phyloP scores from a whole-genome alignment of 2,329 filamentous ascomycete genomes.

The Hypoxylon sp. region DNA sequence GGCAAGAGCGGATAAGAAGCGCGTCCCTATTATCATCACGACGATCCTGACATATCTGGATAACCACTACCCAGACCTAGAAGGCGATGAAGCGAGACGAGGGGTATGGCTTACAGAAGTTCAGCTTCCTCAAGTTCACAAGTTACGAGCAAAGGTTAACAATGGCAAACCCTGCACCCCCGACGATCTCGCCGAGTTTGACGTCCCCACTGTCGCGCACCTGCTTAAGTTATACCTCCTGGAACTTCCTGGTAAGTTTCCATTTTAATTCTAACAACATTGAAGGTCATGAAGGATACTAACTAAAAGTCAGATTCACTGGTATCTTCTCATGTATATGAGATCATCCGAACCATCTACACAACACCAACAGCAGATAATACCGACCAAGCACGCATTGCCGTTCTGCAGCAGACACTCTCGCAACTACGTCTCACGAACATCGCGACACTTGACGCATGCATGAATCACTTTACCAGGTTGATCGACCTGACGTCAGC shows the following conservation, averaged over 20 bases:
- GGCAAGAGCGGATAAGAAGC: constrained; percentile 93
- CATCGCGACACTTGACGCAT: constrained; percentile 97
- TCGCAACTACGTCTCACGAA: constrained; percentile 95
- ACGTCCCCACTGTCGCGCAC: constrained; percentile 93
- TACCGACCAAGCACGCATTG: constrained; percentile 83
- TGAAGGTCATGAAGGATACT: constrained; percentile 44
- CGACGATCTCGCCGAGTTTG: constrained; percentile 86
- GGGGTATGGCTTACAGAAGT: constrained; percentile 97
- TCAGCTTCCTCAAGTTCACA: constrained; percentile 85
- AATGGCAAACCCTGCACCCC: constrained; percentile 84
- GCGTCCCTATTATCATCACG: constrained; percentile 92
- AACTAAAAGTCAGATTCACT: constrained; percentile 80
- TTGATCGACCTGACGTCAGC: constrained; percentile 97
- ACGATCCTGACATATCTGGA: constrained; percentile 95
- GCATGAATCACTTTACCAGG: constrained; percentile 98
- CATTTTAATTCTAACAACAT: background rate
- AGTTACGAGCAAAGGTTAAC: constrained; percentile 86
- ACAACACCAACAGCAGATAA: constrained; percentile 82
- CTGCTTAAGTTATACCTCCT: constrained; percentile 94
- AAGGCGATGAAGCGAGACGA: constrained; percentile 93
- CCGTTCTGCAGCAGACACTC: constrained; percentile 94
- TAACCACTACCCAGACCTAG: constrained; percentile 96
- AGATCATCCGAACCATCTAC: constrained; percentile 98
- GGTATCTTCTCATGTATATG: constrained; percentile 97
- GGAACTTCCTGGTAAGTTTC: constrained; percentile 85